Evolutionary conservation across 768 basidiomycete genomes (phyloP), one percentile per base, ranked within the genome.

Genomic region (Suillus plorans): DNA sequence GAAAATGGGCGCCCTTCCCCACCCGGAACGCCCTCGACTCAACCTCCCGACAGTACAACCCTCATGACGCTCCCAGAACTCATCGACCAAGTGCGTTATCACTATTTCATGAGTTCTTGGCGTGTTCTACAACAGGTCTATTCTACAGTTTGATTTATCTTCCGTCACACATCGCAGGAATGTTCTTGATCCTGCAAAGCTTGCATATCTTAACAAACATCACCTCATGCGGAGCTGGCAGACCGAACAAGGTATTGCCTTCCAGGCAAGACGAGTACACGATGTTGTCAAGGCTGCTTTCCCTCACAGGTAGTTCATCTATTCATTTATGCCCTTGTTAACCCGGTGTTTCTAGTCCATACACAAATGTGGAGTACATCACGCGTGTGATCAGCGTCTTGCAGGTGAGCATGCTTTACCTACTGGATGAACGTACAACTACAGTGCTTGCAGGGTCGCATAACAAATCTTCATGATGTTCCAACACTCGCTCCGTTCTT

Each of bases 201-300:
- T 99, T 18, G 88, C 89, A 69, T 93, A 89, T 72, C 78, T 99
- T 62, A 98, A 99, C 74, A 95, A 94, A 71, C 88, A 91, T 55
- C 92, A 97, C 70, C 76, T 99, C 18, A 82, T 86, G 77, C 79
- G 79, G 20, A 80, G 78, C 63, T 84, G 86, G 71, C 78, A 84
- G 18, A 79, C 79, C 7, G 77, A 83, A 2, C 76, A 82, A 16
- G 87, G 85, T 1, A 79, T 89, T 31, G 70, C 78, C n/a, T 70
- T 75, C 0, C 79, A 94, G 5, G 86, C 89, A 3, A 74, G 78
- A 52, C 80, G 87, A 62, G 83, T 86, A 16, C 84, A 83, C 47
- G 77, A 79, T 13, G 71, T 81, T 39, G 74, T 91, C n/a, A 85
- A 83, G 61, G 79, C 81, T 9, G 73, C 81, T 0, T 91, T 88